phyloP scores from a whole-genome alignment of 805 yeast genomes.

The Wickerhamiella alocasiicola region DNA sequence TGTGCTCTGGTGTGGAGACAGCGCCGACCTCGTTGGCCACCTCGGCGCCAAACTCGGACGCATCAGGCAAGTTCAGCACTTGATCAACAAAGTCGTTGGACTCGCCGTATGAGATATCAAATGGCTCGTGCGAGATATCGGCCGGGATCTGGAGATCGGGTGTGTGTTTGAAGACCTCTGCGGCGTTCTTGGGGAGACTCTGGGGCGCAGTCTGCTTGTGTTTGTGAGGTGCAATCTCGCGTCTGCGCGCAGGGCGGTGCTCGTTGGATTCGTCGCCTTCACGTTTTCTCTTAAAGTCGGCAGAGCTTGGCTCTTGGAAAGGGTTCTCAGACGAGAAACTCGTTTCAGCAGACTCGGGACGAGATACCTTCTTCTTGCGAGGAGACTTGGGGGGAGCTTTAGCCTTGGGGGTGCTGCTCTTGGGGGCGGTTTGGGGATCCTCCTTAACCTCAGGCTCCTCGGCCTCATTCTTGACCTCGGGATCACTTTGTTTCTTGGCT shows the following conservation, averaged over 20 bases:
- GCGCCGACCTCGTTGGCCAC: not conserved
- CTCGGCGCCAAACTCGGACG: not conserved
- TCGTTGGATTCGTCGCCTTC: conserved; percentile 1
- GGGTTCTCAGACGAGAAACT: conserved; percentile 3
- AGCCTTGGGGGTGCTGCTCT: not conserved
- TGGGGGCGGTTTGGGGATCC: not conserved
- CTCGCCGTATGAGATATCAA: conserved; percentile 8
- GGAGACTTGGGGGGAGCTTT: not conserved
- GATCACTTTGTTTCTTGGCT: not conserved
- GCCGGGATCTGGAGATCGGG: conserved; percentile 11
- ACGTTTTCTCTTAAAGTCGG: conserved; percentile 9
- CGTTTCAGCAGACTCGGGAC: not conserved
- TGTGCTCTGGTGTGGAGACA: conserved; percentile 1
- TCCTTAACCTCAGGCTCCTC: not conserved
- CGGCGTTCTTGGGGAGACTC: conserved; percentile 8
- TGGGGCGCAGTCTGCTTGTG: conserved; percentile 10
- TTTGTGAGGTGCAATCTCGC: conserved; percentile 11
- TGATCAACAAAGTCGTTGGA: conserved; percentile 1
- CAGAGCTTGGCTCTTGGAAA: not conserved
- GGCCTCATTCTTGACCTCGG: conserved; percentile 6
- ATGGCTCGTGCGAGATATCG: conserved; percentile 9
- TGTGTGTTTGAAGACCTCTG: conserved; percentile 8
- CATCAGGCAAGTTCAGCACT: conserved; percentile 6
- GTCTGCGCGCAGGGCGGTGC: conserved; percentile 1
- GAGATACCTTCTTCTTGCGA: not conserved